Evolutionary conservation across 2,329 filamentous ascomycete genomes (phyloP).

Genomic region (Penicillium sp.): DNA sequence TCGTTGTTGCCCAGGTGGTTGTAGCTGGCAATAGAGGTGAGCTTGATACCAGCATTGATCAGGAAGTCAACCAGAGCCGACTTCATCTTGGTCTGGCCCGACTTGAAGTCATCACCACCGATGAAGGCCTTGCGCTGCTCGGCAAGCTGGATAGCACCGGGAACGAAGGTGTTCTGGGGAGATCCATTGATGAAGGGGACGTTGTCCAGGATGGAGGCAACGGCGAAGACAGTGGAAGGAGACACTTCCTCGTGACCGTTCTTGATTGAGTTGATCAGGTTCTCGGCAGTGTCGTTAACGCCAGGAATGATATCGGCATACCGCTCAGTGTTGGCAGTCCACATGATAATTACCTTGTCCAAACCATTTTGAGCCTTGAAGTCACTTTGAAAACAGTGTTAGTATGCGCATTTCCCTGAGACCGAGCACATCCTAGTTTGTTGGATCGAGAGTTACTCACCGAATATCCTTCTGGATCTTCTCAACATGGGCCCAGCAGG

Average conservation of each 20-base stretch:
- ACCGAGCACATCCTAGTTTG: not conserved
- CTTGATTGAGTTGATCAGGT: conserved; percentile 86
- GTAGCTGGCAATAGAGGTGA: conserved; percentile 98
- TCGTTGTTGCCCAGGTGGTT: conserved; percentile 99
- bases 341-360: conserved; percentile 96
- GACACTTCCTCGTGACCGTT: conserved; percentile 86
- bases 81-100: conserved; percentile 99
- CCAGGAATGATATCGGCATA: conserved; percentile 86
- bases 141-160: conserved; percentile 85
- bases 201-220: conserved; percentile 88
- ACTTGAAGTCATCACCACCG: conserved; percentile 99
- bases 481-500: conserved; percentile 85
- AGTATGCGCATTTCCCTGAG: not conserved
- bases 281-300: conserved; percentile 95
- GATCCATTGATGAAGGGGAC: conserved; percentile 98
- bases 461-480: conserved; percentile 90
- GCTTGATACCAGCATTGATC: conserved; percentile 97
- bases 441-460: conserved; percentile 46
- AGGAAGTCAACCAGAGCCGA: conserved; percentile 97
- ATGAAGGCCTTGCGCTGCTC: conserved; percentile 88
- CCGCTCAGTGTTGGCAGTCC: conserved; percentile 98
- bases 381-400: conserved; percentile 58
- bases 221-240: conserved; percentile 93
- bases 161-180: conserved; percentile 98
- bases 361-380: conserved; percentile 86